Evolutionary conservation across 2,329 filamentous ascomycete species (phyloP).

Genomic region (Cytospora paraplurivora): DNA sequence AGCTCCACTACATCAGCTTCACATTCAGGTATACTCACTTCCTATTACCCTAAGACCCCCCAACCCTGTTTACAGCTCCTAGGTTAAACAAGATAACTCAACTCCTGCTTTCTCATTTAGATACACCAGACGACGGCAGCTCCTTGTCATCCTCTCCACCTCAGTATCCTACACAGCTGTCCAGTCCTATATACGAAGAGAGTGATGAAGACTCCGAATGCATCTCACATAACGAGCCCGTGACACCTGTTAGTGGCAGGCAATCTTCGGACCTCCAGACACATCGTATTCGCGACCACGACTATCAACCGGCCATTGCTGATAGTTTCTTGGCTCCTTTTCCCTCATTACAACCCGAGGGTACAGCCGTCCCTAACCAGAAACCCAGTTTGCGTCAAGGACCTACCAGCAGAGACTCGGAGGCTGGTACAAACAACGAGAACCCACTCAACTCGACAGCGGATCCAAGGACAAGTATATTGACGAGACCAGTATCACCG

Average conservation of each 20-base stretch:
- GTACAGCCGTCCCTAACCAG: constrained; percentile 6
- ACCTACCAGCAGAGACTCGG: constrained; percentile 16
- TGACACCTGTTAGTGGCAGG: constrained; percentile 61
- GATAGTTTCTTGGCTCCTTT: constrained; percentile 33
- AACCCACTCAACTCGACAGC: constrained; percentile 3
- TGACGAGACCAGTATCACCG: constrained; percentile 13
- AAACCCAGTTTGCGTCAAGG: constrained; percentile 18
- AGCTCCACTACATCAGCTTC: constrained; percentile 6
- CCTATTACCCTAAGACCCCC: not conserved
- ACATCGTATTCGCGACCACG: constrained; percentile 43
- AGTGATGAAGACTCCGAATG: constrained; percentile 60
- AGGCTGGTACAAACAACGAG: constrained; percentile 8
- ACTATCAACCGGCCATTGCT: constrained; percentile 34
- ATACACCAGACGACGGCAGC: constrained; percentile 31
- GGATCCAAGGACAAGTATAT: constrained; percentile 10
- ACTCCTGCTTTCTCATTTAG: constrained; percentile 26
- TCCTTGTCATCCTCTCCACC: constrained; percentile 47
- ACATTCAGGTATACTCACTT: constrained; percentile 24
- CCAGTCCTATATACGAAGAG: constrained; percentile 57
- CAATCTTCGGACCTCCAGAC: constrained; percentile 58
- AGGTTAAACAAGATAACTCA: constrained; percentile 25
- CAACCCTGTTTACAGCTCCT: constrained; percentile 2
- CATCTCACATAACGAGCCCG: constrained; percentile 61
- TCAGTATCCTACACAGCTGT: constrained; percentile 52
- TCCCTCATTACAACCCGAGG: constrained; percentile 23